phyloP scores from a whole-genome alignment of 2,329 filamentous ascomycete species.

The Fusarium annulatum region DNA sequence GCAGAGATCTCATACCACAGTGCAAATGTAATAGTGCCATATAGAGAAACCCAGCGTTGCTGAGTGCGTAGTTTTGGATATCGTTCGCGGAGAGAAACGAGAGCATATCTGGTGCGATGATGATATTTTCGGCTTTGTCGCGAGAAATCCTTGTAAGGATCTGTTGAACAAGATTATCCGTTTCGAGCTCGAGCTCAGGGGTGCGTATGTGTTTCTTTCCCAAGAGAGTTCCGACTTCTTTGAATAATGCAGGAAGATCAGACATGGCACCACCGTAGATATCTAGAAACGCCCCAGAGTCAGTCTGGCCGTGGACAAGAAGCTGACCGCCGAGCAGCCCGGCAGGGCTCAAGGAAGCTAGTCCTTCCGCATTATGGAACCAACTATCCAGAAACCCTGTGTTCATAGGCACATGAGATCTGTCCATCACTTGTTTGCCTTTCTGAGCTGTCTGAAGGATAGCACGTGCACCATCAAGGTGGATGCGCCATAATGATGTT shows the following conservation, averaged over 20 bases:
- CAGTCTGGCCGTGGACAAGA: not conserved
- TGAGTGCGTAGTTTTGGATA: conserved; percentile 23
- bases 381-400: conserved; percentile 21
- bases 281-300: conserved; percentile 1
- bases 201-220: not conserved
- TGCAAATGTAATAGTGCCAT: conserved; percentile 27
- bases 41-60: conserved; percentile 29
- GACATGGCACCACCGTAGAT: conserved; percentile 29
- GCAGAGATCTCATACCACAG: not conserved
- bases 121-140: conserved; percentile 2
- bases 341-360: conserved; percentile 24
- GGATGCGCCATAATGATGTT: conserved; percentile 22
- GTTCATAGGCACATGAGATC: not conserved
- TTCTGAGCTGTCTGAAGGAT: not conserved
- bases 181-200: not conserved
- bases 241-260: conserved; percentile 26
- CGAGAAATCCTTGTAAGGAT: conserved; percentile 5
- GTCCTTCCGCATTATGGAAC: conserved; percentile 32
- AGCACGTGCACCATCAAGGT: conserved; percentile 25
- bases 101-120: not conserved
- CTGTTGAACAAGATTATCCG: not conserved
- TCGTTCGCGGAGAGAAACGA: conserved; percentile 7
- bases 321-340: not conserved
- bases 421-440: fast-evolving
- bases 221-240: conserved; percentile 9